Percentiles rank a stretch among this genome's conserved stretches.
These are phyloP conservation scores for Pseudogymnoascus sp. DNA, from an alignment of 2,329 filamentous ascomycete genomes.

Conservation along the genomic window DNA sequence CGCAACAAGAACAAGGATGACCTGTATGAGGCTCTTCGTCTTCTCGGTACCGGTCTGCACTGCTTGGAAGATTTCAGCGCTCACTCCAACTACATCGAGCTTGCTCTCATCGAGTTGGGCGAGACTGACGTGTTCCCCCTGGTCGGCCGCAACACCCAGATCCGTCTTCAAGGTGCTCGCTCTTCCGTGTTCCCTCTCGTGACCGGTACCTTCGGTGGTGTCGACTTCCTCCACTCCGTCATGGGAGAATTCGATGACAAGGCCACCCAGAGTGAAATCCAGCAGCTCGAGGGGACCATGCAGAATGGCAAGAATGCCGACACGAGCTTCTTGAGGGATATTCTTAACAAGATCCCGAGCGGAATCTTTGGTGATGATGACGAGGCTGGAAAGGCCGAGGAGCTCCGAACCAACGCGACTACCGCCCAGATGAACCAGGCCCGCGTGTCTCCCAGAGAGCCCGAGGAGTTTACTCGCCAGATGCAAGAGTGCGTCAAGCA, in stretches of 20 bases:
- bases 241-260: conserved; percentile 77
- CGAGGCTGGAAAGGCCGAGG: conserved; percentile 66
- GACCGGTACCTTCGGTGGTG: conserved; percentile 89
- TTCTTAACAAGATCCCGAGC: conserved; percentile 73
- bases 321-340: conserved; percentile 66
- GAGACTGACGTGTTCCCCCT: conserved; percentile 79
- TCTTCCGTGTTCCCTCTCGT: conserved; percentile 69
- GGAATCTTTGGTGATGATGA: conserved; percentile 71
- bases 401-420: conserved; percentile 69
- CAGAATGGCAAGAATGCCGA: conserved; percentile 55
- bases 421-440: conserved; percentile 69
- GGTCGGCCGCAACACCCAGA: conserved; percentile 65
- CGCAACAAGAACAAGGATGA: conserved; percentile 62
- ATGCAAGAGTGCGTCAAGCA: conserved; percentile 65
- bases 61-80: conserved; percentile 89
- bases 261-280: conserved; percentile 81
- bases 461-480: conserved; percentile 77
- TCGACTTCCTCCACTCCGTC: conserved; percentile 88
- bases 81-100: conserved; percentile 87
- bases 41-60: conserved; percentile 82
- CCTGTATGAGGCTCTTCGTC: conserved; percentile 75
- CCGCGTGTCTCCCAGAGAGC: conserved; percentile 66
- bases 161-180: conserved; percentile 60
- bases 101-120: conserved; percentile 80
- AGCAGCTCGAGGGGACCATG: conserved; percentile 80